Conservation (phyloP, 306 rosid species). For the Cyamopsis tetragonoloba region DNA sequence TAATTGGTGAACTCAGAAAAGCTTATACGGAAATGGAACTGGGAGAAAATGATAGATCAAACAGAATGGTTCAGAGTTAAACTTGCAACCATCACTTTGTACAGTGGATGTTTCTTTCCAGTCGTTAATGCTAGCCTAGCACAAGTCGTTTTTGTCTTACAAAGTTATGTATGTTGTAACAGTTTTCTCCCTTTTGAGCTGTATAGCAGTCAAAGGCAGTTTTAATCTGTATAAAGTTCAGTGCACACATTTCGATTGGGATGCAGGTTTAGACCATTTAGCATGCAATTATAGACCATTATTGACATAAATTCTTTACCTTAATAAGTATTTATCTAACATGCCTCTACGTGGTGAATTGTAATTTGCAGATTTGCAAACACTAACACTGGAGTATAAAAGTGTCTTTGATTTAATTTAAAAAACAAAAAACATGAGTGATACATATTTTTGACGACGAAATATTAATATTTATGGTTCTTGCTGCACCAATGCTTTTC, state of each 20-base stretch:
- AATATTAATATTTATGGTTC: slow-evolving; percentile 11
- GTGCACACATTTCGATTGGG: background rate
- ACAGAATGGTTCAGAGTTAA: slow-evolving; percentile 26
- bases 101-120: slow-evolving; percentile 17
- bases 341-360: background rate
- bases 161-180: slow-evolving; percentile 25
- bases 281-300: background rate
- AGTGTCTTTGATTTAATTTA: slow-evolving; percentile 19
- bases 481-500: slow-evolving; percentile 18
- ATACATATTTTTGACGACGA: slow-evolving; percentile 15
- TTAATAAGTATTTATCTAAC: background rate
- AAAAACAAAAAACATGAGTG: slow-evolving; percentile 25
- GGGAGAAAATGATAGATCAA: slow-evolving; percentile 36
- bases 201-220: slow-evolving; percentile 37
- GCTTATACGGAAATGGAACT: slow-evolving; percentile 14
- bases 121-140: background rate
- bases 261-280: background rate
- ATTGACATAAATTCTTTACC: background rate
- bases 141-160: slow-evolving; percentile 25
- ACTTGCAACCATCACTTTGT: slow-evolving; percentile 32
- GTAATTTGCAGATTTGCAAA: slow-evolving; percentile 19
- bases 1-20: slow-evolving; percentile 24
- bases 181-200: slow-evolving; percentile 28
- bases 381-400: slow-evolving; percentile 23
- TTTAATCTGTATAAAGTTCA: background rate